A percentile compares a stretch with the other conserved stretches of the same genome.
Conservation (phyloP, 306 rosid genomes). For the Lathyrus sativus region DNA sequence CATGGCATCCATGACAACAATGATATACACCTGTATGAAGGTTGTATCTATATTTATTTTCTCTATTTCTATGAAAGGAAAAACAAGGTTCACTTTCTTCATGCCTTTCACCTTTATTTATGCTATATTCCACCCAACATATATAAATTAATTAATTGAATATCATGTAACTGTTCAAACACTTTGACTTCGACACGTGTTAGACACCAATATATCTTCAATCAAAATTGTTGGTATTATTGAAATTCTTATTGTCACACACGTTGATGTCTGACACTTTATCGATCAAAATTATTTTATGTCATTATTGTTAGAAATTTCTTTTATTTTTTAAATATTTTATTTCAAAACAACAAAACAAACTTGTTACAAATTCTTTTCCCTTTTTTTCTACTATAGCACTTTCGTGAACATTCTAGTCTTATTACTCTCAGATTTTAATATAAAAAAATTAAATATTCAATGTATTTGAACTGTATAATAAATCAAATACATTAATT, state of each 20-base stretch:
- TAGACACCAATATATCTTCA: too few species aligned
- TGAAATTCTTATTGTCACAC: too few species aligned
- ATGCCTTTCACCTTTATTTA: constrained; percentile 32
- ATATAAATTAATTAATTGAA: too few species aligned
- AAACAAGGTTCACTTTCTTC: constrained; percentile 12
- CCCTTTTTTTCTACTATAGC: constrained; percentile 6
- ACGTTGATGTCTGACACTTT: too few species aligned
- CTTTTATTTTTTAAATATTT: constrained; percentile 20
- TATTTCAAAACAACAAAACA: constrained; percentile 31
- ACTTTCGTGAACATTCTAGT: constrained; percentile 39
- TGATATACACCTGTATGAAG: constrained; percentile 8
- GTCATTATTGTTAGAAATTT: not conserved
- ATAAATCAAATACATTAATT: too few species aligned
- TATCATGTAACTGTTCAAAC: too few species aligned
- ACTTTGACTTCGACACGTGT: too few species aligned
- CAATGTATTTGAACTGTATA: too few species aligned
- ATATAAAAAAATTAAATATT: too few species aligned
- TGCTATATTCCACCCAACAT: constrained; percentile 20
- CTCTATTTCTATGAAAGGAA: constrained; percentile 1
- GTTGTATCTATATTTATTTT: not conserved
- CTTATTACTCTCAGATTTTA: too few species aligned
- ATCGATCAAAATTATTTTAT: too few species aligned
- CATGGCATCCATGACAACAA: not conserved
- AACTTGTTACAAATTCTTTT: not conserved
- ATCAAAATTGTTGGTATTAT: too few species aligned